Base-by-base conservation (phyloP, 163 green algal species). In the Volvox carteri region DNA sequence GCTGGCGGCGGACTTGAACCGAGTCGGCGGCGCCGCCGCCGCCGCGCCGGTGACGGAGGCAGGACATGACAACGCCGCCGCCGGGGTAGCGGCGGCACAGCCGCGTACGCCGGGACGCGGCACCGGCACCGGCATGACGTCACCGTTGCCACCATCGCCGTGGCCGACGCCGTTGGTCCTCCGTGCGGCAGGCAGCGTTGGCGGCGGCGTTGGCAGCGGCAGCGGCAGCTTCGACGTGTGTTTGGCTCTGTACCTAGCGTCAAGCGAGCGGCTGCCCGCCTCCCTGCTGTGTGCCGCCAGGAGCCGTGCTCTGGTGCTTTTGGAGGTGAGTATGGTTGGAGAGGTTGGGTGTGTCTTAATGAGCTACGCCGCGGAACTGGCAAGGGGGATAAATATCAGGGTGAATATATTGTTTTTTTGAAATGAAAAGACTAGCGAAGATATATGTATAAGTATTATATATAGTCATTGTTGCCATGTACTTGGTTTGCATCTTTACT, bases 281-380 rank as follows among this genome's bases (percentile, higher is more conserved):
- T 87, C 81, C 41, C 81, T 87, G 44, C 81, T 87, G 62, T 42
- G 1, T 4, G 81, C 81, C 12, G 81, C 81, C 23, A 54, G 81
- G 28, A 56, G 56, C 44, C 33, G 68, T 18, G 65, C 81, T 46
- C 81, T 80, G 23, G 19, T 46, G 33, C 67, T 87, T 46, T 46
- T 87, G 33, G 81, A 87, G 81, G 81, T 87, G 48, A 41, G 78
- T 74, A n/a, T 44, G 30, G 23, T 12, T 41, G 56, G 56, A n/a
- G 14, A n/a, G n/a, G n/a, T n/a, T n/a, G n/a, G n/a, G n/a, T n/a
- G n/a, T n/a, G n/a, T n/a, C n/a, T n/a, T n/a, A n/a, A n/a, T n/a
- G n/a, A n/a, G n/a, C n/a, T n/a, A n/a, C n/a, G n/a, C n/a, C n/a
- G n/a, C n/a, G n/a, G n/a, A n/a, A n/a, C n/a, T n/a, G n/a, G n/a